Base-by-base conservation (phyloP, 805 yeast species). In the Monosporozyma unispora region DNA sequence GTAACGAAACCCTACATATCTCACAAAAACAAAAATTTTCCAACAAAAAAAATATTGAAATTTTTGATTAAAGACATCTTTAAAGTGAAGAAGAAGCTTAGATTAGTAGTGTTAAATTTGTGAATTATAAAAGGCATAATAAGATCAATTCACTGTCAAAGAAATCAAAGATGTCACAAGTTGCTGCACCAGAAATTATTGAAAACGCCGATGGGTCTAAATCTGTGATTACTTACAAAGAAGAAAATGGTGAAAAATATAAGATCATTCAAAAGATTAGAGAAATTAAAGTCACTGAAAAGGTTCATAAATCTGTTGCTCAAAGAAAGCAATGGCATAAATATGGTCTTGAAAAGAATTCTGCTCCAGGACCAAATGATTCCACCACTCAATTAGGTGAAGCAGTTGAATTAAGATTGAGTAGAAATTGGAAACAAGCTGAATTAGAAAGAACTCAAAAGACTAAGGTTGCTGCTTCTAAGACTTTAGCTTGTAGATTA, bases 371-470 rank as follows among this genome's bases (percentile, higher is more conserved):
- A 3, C 96, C 96, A 49, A 93, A 88, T 70, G 75, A 81, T 51
- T 79, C 84, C 61, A 88, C 96, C 47, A 90, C 98, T 12, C 88
- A 85, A 62, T 74, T 87, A 49, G 96, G 93, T 55, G 97, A 90
- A 61, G 83, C 80, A 57, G 87, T 87, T 40, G 81, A 78, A 53
- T 74, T 90, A 62, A 79, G 81, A 63, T 75, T 91, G 58, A 83
- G 87, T 50, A 78, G 83, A 48, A 71, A 82, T 51, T 84, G 90
- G 89, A 84, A 82, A 65, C 85, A 82, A 64, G 74, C 78, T 55
- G 90, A 82, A 64, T 81, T 82, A 70, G 82, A 81, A 64, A 84
- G 82, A 66, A 79, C 65, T 42, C 70, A 71, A 54, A 76, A 76
- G 60, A 73, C 70, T 47, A 66, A 69, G 48, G 60, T 54, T 29